Evolutionary conservation across 1,284 basidiomycete genomes (phyloP).

Genomic region (Entoloma clypeatum): DNA sequence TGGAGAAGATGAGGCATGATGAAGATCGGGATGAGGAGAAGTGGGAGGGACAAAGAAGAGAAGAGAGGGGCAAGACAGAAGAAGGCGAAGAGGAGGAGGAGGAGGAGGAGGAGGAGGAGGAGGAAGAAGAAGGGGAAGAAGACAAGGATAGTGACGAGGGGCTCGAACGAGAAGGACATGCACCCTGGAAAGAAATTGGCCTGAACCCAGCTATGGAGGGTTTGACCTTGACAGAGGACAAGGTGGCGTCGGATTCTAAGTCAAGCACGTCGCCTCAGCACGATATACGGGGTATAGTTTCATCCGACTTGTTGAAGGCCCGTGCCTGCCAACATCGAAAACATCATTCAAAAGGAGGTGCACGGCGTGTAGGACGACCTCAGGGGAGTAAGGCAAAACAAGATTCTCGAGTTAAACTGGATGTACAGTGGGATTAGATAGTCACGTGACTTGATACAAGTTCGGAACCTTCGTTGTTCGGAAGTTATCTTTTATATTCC

Average conservation of each 20-base stretch:
- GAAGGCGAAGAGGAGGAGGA: constrained; percentile 37
- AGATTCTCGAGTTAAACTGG: constrained; percentile 62
- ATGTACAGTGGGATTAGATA: constrained; percentile 65
- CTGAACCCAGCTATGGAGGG: neutral
- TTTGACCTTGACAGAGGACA: constrained; percentile 21
- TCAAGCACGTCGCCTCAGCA: constrained; percentile 17
- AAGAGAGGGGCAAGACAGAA: constrained; percentile 27
- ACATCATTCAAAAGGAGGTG: constrained; percentile 68
- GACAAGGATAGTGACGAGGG: constrained; percentile 10
- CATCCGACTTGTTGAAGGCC: constrained; percentile 58
- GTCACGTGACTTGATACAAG: too few species aligned
- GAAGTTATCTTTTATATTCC: constrained; percentile 3
- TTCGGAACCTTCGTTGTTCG: too few species aligned
- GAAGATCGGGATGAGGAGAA: constrained; percentile 30
- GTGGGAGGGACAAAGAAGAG: constrained; percentile 22
- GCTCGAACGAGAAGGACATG: constrained; percentile 6
- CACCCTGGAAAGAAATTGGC: constrained; percentile 3
- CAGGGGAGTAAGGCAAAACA: constrained; percentile 86
- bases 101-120: constrained; percentile 32
- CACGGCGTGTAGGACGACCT: constrained; percentile 62
- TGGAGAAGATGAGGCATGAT: constrained; percentile 34
- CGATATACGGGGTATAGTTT: constrained; percentile 56
- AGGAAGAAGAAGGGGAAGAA: constrained; percentile 27
- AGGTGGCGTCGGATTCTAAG: constrained; percentile 25
- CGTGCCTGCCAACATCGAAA: constrained; percentile 67